Percentiles rank a stretch among this genome's conserved stretches.
Conservation (phyloP, 2,329 filamentous ascomycete species). For the Didymella pinodella region DNA sequence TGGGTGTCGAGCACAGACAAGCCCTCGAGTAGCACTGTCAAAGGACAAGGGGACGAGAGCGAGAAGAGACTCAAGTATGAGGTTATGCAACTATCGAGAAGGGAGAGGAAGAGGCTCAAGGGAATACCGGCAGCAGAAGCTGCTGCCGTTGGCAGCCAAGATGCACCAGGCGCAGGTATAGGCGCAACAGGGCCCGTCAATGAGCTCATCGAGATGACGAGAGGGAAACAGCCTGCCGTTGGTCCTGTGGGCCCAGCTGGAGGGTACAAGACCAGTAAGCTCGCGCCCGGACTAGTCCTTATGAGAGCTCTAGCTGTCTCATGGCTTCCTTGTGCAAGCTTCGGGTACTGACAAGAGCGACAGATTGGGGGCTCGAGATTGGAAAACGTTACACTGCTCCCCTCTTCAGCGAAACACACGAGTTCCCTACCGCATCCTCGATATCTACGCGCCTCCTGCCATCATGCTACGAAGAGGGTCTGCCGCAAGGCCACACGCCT, state of each 20-base stretch:
- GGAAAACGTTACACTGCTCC: conserved; percentile 70
- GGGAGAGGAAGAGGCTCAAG: conserved; percentile 67
- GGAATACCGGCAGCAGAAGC: conserved; percentile 56
- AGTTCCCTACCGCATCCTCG: conserved; percentile 67
- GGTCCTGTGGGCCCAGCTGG: conserved; percentile 71
- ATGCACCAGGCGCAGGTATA: conserved; percentile 12
- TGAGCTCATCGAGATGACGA: conserved; percentile 50
- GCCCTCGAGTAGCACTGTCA: conserved; percentile 72
- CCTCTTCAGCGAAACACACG: conserved; percentile 67
- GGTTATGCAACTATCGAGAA: conserved; percentile 67
- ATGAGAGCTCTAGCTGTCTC: too few species aligned
- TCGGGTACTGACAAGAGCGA: neutral
- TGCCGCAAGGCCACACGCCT: conserved; percentile 61
- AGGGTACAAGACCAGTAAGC: conserved; percentile 77
- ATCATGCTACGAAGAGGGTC: conserved; percentile 71
- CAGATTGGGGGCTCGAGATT: conserved; percentile 70
- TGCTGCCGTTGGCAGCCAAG: conserved; percentile 9
- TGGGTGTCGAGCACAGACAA: conserved; percentile 78
- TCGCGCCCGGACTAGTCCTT: too few species aligned
- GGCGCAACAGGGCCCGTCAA: conserved; percentile 32
- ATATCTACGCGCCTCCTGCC: conserved; percentile 68
- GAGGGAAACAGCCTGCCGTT: conserved; percentile 63
- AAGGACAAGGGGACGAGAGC: conserved; percentile 66
- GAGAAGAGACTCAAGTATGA: conserved; percentile 70
- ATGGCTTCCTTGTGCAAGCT: too few species aligned